phyloP scores from a whole-genome alignment of 1,284 basidiomycete species.

The Marasmius oreades region DNA sequence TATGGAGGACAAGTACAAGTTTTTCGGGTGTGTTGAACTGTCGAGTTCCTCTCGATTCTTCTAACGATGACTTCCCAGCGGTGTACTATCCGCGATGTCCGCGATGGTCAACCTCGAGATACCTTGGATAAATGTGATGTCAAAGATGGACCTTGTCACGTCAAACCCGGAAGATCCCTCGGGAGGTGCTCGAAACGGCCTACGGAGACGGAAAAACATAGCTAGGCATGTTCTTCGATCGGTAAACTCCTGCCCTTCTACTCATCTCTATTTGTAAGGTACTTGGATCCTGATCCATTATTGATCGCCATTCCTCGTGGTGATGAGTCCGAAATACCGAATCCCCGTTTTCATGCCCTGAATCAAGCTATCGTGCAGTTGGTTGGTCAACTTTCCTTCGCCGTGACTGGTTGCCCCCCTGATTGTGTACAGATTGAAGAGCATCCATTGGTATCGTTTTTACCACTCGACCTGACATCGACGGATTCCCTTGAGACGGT shows the following conservation, averaged over 20 bases:
- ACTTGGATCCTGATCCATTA: constrained; percentile 95
- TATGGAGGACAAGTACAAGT: constrained; percentile 98
- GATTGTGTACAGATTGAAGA: constrained; percentile 80
- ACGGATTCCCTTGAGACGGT: constrained; percentile 90
- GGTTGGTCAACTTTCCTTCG: constrained; percentile 44
- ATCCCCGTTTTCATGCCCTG: constrained; percentile 89
- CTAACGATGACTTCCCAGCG: constrained; percentile 44
- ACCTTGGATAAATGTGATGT: constrained; percentile 97
- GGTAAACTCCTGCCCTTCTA: not conserved
- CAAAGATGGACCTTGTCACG: constrained; percentile 97
- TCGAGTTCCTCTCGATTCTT: not conserved
- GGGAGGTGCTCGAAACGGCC: constrained; percentile 66
- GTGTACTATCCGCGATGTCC: constrained; percentile 97
- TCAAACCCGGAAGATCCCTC: constrained; percentile 56
- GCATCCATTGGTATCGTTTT: constrained; percentile 95
- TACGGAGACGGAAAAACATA: constrained; percentile 70
- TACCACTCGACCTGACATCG: constrained; percentile 89
- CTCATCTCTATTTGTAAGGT: constrained; percentile 43
- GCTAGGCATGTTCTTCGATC: too few relatives aligned
- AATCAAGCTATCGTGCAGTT: constrained; percentile 95
- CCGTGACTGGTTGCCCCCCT: not conserved
- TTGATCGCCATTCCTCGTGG: constrained; percentile 69
- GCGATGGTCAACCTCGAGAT: constrained; percentile 98
- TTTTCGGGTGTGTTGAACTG: constrained; percentile 67
- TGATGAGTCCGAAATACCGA: constrained; percentile 61